A percentile compares a stretch with the other conserved stretches of the same genome.
Evolutionary conservation across 1,139 yeast species (phyloP).

Genomic region (Geotrichum restrictum): DNA sequence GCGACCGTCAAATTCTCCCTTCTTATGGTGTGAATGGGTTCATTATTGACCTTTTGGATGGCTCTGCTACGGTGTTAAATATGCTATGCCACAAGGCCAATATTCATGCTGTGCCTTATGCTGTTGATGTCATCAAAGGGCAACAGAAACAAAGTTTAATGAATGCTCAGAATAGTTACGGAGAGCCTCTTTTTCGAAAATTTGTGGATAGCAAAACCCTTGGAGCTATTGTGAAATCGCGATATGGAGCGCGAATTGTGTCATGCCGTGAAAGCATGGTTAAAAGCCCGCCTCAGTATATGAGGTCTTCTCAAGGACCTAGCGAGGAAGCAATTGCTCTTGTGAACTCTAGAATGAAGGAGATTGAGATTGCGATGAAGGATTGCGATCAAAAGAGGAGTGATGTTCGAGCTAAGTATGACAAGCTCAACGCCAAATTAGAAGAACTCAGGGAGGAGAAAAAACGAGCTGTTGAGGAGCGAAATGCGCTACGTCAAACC

Average conservation of each 20-base stretch:
- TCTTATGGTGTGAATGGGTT: conserved; percentile 77
- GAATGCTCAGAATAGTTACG: conserved; percentile 30
- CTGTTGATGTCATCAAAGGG: conserved; percentile 44
- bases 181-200: conserved; percentile 48
- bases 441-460: background rate
- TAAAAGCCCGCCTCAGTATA: conserved; percentile 5
- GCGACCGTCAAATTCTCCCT: conserved; percentile 41
- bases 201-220: conserved; percentile 59
- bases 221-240: conserved; percentile 51
- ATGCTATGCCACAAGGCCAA: conserved; percentile 64
- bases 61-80: conserved; percentile 68
- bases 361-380: background rate
- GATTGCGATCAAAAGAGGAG: background rate
- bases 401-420: background rate
- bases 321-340: conserved; percentile 6
- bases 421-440: background rate
- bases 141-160: conserved; percentile 41
- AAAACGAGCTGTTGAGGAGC: background rate
- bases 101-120: conserved; percentile 63
- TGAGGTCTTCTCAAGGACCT: conserved; percentile 1
- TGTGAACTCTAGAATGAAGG: background rate
- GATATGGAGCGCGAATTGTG: conserved; percentile 21
- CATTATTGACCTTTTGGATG: conserved; percentile 63
- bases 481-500: background rate
- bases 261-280: conserved; percentile 9